A percentile compares a stretch with the other conserved stretches of the same genome.
Evolutionary conservation across 139 green algal species (phyloP).

Genomic region (Parachlorella kessleri): DNA sequence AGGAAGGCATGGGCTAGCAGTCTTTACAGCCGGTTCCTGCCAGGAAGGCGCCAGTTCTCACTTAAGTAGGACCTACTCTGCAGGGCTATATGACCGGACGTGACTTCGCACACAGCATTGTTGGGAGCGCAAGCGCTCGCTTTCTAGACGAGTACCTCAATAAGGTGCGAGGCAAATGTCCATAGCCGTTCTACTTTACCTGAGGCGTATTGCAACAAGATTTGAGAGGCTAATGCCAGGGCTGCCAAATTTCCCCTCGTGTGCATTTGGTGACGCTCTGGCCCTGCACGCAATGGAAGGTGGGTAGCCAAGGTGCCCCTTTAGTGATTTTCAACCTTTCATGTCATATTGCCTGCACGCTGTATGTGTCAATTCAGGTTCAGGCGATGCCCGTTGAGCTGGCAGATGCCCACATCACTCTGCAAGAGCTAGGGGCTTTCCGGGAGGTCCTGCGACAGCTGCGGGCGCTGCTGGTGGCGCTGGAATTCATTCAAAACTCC

Average conservation of each 20-base stretch:
- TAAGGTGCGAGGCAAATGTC: conserved; percentile 8
- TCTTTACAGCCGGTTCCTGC: no score
- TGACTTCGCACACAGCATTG: conserved; percentile 47
- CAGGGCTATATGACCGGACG: conserved; percentile 44
- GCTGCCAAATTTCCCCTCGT: no score
- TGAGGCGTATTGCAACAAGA: no score
- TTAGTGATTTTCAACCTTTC: no score
- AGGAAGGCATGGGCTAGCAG: not conserved
- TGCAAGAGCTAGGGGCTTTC: no score
- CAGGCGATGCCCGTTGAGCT: conserved; percentile 35
- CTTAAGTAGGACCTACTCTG: not conserved
- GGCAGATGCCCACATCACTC: conserved; percentile 7
- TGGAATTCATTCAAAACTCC: not conserved
- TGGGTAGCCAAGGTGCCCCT: no score
- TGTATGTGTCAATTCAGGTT: not conserved
- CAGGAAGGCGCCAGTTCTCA: not conserved
- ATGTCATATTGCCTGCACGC: not conserved
- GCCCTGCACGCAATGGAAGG: not conserved
- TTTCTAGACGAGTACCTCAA: conserved; percentile 40
- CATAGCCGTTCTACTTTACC: no score
- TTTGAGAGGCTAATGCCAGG: no score
- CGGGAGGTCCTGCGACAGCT: no score
- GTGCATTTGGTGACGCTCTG: not conserved
- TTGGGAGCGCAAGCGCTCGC: conserved; percentile 19
- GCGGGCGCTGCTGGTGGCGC: not conserved